Evolutionary conservation across 2,329 filamentous ascomycete genomes (phyloP), one percentile per base, ranked within the genome.

Genomic region (Purpureocillium lavendulum): DNA sequence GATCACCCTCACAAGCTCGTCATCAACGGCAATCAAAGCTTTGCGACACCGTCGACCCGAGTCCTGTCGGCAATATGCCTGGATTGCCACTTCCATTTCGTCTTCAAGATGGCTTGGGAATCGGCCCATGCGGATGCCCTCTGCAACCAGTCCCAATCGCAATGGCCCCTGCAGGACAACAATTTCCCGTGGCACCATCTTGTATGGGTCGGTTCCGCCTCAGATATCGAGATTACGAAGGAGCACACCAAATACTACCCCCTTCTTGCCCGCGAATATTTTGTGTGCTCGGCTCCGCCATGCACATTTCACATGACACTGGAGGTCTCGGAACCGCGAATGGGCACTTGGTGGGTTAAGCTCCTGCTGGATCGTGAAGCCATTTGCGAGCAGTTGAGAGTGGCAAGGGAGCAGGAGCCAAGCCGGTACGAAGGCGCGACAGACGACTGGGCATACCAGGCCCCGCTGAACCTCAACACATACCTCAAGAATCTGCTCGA

Each of bases 401-500:
- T 51, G 1, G 66, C 69, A 2, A 60, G 62, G 24, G 54, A 58
- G 24, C 49, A 65, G 7, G 72, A 78, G 26, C 70, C 72, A 0
- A 59, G 57, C 1, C 61, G 75, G 7, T 78, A 71, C 45, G 54
- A 59, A 4, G 62, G 65, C 15, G 59, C 68, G 1, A 55, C 60
- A 2, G 57, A 66, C 12, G 55, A 61, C 8, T 69, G 66, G 55
- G 55, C 53, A 3, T 52, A 56, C 3, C 59, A 62, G n/a, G 60
- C 67, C 1, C 59, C 70, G 3, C 38, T 50, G 7, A 73, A 71
- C 10, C 54, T 78, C 4, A 66, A 69, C 40, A 67, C 65, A 7
- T 78, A 77, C 36, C 54, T 77, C 4, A 66, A 64, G 26, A 72
- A 78, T 42, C 58, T 71, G 6, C 58, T 71, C 3, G 60, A 66